Evolutionary conservation across 1,284 basidiomycete genomes (phyloP), one percentile per base, ranked within the genome.

Genomic region (Boletus calvinii): DNA sequence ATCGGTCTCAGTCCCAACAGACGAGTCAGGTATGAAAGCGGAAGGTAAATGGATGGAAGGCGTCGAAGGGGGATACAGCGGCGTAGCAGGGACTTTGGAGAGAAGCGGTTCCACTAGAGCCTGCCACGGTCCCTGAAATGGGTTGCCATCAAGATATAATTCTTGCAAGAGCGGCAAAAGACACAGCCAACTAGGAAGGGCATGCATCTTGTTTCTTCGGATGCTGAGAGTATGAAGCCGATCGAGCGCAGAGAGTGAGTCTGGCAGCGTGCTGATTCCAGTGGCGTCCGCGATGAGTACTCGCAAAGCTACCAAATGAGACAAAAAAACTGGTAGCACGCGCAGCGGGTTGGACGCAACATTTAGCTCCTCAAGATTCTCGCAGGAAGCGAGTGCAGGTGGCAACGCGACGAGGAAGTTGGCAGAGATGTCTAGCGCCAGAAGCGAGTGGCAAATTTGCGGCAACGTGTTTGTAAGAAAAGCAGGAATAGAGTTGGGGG

Each of bases 121-220:
- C 63, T 85, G 83, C 94, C 95, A 98, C 3, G 93, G 89, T 4
- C 90, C 87, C 57, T 91, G 86, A 72, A 98, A 97, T 8, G 92
- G 90, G 68, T 99, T 99, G 30, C 87, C 90, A 61, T 98, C 96
- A 29, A 99, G 83, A 57, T 89, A 87, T 3, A 99, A 77, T 5
- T 87, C 88, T 69, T 96, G 92, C 44, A 99, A 78, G 36, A 83
- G 81, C 17, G 83, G 78, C 30, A 99, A 78, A 31, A 90, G 81
- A 67, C 91, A 92, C 39, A 99, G 77, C 96, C 97, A 99, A 56
- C 89, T 85, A 4, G 96, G 96, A 29, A 99, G 78, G n/a, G 87
- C 82, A 59, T 91, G 80, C 63, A 99, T 77, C 65, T 88, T 87
- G 72, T 99, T 99, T 63, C 87, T 77, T 52, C 94, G 85, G 44